A percentile compares a stretch with the other conserved stretches of the same genome.
phyloP scores from a whole-genome alignment of 1,139 yeast species.

The Hemisphaericaspora xylofermentans region DNA sequence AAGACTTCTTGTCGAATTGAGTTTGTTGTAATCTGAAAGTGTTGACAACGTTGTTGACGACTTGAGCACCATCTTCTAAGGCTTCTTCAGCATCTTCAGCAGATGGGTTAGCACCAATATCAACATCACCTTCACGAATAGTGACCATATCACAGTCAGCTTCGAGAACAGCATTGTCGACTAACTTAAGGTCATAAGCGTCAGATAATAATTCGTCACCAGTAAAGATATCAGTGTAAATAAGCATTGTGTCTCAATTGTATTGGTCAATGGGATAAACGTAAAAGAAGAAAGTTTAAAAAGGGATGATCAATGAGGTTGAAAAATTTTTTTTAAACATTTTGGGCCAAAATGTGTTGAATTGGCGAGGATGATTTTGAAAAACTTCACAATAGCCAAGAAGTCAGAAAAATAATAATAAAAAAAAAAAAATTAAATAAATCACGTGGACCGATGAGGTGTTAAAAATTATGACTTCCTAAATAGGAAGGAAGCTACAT shows the following conservation, averaged over 20 bases:
- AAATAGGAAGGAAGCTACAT: conserved; percentile 7
- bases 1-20: conserved; percentile 95
- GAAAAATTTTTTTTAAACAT: conserved; percentile 5
- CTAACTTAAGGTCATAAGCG: conserved; percentile 86
- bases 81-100: conserved; percentile 90
- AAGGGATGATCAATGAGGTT: conserved; percentile 6
- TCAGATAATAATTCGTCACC: conserved; percentile 97
- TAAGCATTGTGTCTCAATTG: conserved; percentile 33
- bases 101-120: conserved; percentile 99
- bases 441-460: conserved; percentile 10
- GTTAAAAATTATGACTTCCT: too few relatives aligned
- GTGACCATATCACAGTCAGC: conserved; percentile 93
- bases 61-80: conserved; percentile 78
- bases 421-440: not conserved
- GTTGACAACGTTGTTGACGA: conserved; percentile 97
- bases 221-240: conserved; percentile 72
- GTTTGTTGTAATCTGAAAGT: conserved; percentile 98
- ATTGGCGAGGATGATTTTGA: not conserved
- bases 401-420: not conserved
- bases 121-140: conserved; percentile 82
- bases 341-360: conserved; percentile 3
- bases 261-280: conserved; percentile 3
- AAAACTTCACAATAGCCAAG: not conserved
- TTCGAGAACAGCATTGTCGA: conserved; percentile 91
- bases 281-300: conserved; percentile 4